Evolutionary conservation across 2,329 filamentous ascomycete genomes (phyloP).

Genomic region (Xylariomycetidae sp.): DNA sequence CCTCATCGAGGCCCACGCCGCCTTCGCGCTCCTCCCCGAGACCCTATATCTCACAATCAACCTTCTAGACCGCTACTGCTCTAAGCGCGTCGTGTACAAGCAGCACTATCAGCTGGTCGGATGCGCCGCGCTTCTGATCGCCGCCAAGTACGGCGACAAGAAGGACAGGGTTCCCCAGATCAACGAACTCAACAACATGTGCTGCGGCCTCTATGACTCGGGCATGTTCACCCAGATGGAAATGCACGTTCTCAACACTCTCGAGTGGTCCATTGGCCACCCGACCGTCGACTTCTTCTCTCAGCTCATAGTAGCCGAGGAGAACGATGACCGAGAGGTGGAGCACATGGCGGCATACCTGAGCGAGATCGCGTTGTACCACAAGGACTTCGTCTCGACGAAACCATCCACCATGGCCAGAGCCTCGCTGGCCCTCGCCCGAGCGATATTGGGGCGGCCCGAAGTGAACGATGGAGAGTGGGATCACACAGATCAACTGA

Average conservation of each 20-base stretch:
- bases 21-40: conserved; percentile 89
- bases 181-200: conserved; percentile 97
- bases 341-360: conserved; percentile 95
- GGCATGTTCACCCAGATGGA: conserved; percentile 99
- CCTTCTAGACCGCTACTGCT: conserved; percentile 95
- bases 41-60: conserved; percentile 96
- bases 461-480: conserved; percentile 74
- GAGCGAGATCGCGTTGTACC: conserved; percentile 90
- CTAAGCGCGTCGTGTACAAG: conserved; percentile 96
- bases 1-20: conserved; percentile 91
- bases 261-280: conserved; percentile 94
- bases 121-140: conserved; percentile 91
- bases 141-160: conserved; percentile 97
- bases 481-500: conserved; percentile 67
- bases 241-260: conserved; percentile 96
- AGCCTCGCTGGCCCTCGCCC: conserved; percentile 77
- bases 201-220: conserved; percentile 94
- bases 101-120: conserved; percentile 97
- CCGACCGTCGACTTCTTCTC: conserved; percentile 94
- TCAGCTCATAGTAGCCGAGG: conserved; percentile 79
- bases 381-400: conserved; percentile 93
- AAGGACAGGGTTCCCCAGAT: conserved; percentile 98
- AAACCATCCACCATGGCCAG: conserved; percentile 87
- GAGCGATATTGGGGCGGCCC: conserved; percentile 77
- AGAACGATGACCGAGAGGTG: conserved; percentile 73